A percentile compares a stretch with the other conserved stretches of the same genome.
Evolutionary conservation across 1,284 basidiomycete species (phyloP).

Genomic region (Hypsizygus ulmarius): DNA sequence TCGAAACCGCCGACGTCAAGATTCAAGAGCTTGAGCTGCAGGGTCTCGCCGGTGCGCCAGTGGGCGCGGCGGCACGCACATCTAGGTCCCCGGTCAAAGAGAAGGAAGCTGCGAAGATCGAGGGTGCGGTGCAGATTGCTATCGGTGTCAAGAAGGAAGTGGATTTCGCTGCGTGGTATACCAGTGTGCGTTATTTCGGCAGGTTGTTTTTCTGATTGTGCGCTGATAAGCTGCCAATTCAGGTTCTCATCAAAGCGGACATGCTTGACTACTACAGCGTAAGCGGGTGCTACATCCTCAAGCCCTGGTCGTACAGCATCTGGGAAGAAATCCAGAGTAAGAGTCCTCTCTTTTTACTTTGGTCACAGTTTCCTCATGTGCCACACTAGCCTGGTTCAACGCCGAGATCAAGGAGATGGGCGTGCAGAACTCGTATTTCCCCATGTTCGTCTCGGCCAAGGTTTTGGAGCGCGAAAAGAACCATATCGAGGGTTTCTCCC

Average conservation of each 20-base stretch:
- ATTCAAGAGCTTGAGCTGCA: slow-evolving; percentile 75
- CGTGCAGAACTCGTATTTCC: slow-evolving; percentile 98
- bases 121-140: slow-evolving; percentile 87
- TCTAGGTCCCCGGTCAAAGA: slow-evolving; percentile 50
- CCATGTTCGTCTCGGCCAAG: slow-evolving; percentile 95
- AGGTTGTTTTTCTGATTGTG: not conserved
- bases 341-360: slow-evolving; percentile 16
- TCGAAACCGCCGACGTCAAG: slow-evolving; percentile 64
- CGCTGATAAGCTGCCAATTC: slow-evolving; percentile 9
- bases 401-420: slow-evolving; percentile 89
- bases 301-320: slow-evolving; percentile 95
- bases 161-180: slow-evolving; percentile 94
- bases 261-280: slow-evolving; percentile 99
- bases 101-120: slow-evolving; percentile 78
- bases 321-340: slow-evolving; percentile 94
- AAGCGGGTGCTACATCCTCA: slow-evolving; percentile 97
- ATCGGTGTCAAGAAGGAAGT: slow-evolving; percentile 94
- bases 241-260: slow-evolving; percentile 97
- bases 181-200: slow-evolving; percentile 61
- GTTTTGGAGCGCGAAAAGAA: slow-evolving; percentile 97
- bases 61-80: slow-evolving; percentile 29
- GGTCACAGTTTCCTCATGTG: slow-evolving; percentile 2
- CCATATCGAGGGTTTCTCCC: slow-evolving; percentile 99
- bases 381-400: slow-evolving; percentile 82
- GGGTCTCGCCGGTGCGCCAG: slow-evolving; percentile 45